Base-by-base conservation (phyloP, 2,329 filamentous ascomycete species). In the Hypocreales sp. region DNA sequence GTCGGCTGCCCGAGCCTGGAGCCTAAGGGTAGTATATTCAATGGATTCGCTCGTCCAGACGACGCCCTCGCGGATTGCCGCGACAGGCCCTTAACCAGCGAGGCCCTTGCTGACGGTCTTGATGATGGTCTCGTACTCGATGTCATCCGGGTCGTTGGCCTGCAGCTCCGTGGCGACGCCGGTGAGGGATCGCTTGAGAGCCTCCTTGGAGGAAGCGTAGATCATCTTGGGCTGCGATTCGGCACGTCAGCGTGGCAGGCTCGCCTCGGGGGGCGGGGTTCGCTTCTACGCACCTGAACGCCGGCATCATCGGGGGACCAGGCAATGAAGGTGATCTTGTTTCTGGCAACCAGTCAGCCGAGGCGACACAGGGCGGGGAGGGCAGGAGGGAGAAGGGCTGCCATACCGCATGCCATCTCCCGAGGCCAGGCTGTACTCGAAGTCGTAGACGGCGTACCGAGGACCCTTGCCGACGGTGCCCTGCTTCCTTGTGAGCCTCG, bases 131-230 rank as follows among this genome's bases (percentile, higher is more conserved):
- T 79, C 72, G 55, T 72, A 75, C 61, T 86, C 79, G 48, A 90
- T 79, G 55, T 87, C 80, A 54, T 83, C 78, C 41, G 60, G 56
- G 55, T 87, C 80, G 62, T 86, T 86, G 61, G 79, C 80, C 64
- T 90, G 80, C 45, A 86, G 66, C 53, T 87, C 80, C 44, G 64
- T 60, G 35, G 76, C 77, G 42, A 87, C 60, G 37, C 79, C 80
- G 49, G 71, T 79, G 37, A 90, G 69, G 27, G 78, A 57, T 55
- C 76, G 75, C 70, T 84, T 87, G 41, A 90, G 68, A 33, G 79
- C 77, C 46, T 86, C 79, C 64, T 87, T 90, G 56, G 81, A 90
- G 28, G 81, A 80, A 44, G 80, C 79, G 66, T 87, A 90, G 55
- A 84, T 68, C 81, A 90, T 90, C 67, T 84, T 84, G 57, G 77